Evolutionary conservation across 2,329 filamentous ascomycete genomes (phyloP).

Genomic region (Coniochaeta hoffmannii): DNA sequence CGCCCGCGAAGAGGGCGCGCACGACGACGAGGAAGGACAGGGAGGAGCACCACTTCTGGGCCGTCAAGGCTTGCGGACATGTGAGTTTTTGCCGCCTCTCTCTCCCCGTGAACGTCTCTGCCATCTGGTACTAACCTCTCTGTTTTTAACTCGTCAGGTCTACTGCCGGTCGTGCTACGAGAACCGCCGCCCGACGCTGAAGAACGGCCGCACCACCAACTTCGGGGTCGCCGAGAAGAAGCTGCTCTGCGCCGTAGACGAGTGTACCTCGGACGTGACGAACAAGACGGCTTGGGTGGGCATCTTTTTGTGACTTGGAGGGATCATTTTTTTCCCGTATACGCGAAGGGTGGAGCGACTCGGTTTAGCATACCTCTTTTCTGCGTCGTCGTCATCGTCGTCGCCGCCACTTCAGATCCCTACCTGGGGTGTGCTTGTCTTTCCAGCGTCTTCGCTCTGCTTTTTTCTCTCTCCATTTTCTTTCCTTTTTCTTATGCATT

Average conservation of each 20-base stretch:
- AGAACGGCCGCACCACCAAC: conserved; percentile 15
- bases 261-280: conserved; percentile 45
- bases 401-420: no score
- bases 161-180: conserved; percentile 58
- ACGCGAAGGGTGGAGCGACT: no score
- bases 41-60: conserved; percentile 83
- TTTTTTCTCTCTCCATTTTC: neutral
- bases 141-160: conserved; percentile 35
- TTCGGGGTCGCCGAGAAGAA: conserved; percentile 31
- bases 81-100: conserved; percentile 40
- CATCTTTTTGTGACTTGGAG: conserved; percentile 43
- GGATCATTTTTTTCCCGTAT: no score
- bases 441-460: neutral
- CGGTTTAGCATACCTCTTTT: no score
- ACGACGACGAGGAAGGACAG: conserved; percentile 37
- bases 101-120: neutral
- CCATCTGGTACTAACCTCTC: neutral
- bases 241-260: conserved; percentile 48
- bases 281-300: conserved; percentile 54
- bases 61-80: conserved; percentile 84
- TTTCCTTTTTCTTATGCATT: neutral
- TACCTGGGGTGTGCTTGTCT: neutral
- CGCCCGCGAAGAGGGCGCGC: conserved; percentile 29
- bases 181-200: conserved; percentile 36
- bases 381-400: no score